A percentile compares a stretch with the other conserved stretches of the same genome.
These are phyloP conservation scores for Dactylonectria estremocensis DNA, from an alignment of 2,329 filamentous ascomycete species.

Conservation along the genomic window DNA sequence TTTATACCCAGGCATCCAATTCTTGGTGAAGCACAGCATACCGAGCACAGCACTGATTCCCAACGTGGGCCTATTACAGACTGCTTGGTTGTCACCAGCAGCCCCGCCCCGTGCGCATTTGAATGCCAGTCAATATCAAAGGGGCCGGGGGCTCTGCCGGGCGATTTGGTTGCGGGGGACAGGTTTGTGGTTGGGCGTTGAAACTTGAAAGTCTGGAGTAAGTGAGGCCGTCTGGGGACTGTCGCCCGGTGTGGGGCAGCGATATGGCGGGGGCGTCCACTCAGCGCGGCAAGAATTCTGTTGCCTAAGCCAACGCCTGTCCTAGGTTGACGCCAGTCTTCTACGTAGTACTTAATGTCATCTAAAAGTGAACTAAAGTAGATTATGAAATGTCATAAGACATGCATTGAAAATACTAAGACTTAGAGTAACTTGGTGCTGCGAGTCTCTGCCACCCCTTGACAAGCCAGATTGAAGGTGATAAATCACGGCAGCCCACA, in stretches of 20 bases:
- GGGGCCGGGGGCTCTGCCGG: background rate
- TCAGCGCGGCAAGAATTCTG: slow-evolving; percentile 26
- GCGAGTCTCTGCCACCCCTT: too few relatives aligned
- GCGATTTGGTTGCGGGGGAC: slow-evolving; percentile 14
- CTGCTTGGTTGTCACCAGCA: slow-evolving; percentile 23
- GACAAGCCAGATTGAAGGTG: too few relatives aligned
- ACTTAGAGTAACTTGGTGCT: too few relatives aligned
- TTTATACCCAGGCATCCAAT: slow-evolving; percentile 5
- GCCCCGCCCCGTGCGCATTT: slow-evolving; percentile 10
- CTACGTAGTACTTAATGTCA: too few relatives aligned
- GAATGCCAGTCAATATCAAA: background rate
- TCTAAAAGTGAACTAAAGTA: too few relatives aligned
- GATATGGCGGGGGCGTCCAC: slow-evolving; percentile 24
- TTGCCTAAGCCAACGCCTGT: slow-evolving; percentile 20
- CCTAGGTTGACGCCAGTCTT: background rate
- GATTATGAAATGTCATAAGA: too few relatives aligned
- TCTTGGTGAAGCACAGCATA: slow-evolving; percentile 17
- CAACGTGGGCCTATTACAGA: background rate
- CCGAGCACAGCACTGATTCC: background rate
- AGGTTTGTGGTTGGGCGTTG: slow-evolving; percentile 33
- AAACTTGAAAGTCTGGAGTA: slow-evolving; percentile 18
- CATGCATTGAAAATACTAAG: too few relatives aligned
- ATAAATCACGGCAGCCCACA: too few relatives aligned
- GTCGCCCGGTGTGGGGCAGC: slow-evolving; percentile 15
- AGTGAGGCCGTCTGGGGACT: slow-evolving; percentile 34